Evolutionary conservation across 495 filamentous ascomycete species (phyloP), one percentile per base, ranked within the genome.

Genomic region (Pyronema domesticum): DNA sequence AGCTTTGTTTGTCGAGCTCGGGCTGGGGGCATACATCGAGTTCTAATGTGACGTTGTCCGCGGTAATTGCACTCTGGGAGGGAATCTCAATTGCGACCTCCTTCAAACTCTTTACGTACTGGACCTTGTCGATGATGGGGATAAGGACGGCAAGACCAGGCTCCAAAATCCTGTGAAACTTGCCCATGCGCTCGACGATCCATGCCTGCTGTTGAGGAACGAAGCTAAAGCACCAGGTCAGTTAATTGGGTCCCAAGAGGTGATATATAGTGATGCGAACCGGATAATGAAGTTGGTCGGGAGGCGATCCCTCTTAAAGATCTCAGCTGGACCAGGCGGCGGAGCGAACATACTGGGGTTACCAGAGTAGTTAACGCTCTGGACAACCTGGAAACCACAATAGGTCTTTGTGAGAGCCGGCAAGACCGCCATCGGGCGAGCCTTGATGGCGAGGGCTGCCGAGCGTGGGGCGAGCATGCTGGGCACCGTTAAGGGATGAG

Each of bases 151-250:
- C 87, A 39, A 98, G 71, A 53, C 91, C 91, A 0, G 91, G 91
- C 57, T 95, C 76, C 48, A 98, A 70, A 58, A 96, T 95, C 19
- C 86, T 76, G 70, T 86, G 78, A 73, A 91, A 98, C 66, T 88
- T 89, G 47, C 91, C 91, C 91, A 98, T 98, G 57, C 91, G 86
- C 72, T 98, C 93, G 39, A 98, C 91, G 55, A 98, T 87, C 93
- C 93, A 98, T 72, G 91, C 93, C 53, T 89, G 95, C 72, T 96
- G 91, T 69, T 98, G 93, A 8, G 93, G 91, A 30, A 98, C 93
- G 72, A 98, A 98, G 53, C 63, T 66, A 5, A 5, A 4, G 23
- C 15, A 6, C 17, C 9, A 4, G 33, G 49, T 10, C 15, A 35
- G 17, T 13, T 4, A 46, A 10, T 35, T 10, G n/a, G 3, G 13